Base-by-base conservation (phyloP, 306 rosid species). In the Trichosanthes truncata region DNA sequence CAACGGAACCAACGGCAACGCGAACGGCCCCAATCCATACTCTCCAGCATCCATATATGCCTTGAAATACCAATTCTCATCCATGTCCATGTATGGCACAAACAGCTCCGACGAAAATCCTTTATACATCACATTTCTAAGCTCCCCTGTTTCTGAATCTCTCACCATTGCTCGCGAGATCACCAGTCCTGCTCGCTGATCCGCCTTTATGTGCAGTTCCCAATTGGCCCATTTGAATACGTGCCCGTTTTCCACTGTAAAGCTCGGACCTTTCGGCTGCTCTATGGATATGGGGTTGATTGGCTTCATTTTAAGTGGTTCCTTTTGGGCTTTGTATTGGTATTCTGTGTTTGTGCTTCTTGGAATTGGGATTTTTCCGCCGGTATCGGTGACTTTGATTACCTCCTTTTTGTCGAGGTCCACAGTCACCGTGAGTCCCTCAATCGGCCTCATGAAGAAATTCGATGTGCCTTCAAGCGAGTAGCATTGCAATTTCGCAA, bases 21-120 rank as follows among this genome's bases (percentile, higher is more conserved):
- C 83, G n/a, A 86, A 89, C 25, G 89, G 55, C 65, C 98, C 96
- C 77, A 92, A 83, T 67, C 97, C 97, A 43, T 87, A 94, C 60
- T 92, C 98, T 1, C 96, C 97, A 0, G 97, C 97, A 80, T 94
- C 98, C 97, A 94, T 94, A 23, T 88, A 92, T 7, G 97, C 92
- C 91, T 90, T 94, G 49, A 94, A 94, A 75, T 92, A 94, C 98
- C 98, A 94, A 0, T 83, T 93, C 29, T 90, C 94, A 0, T 93
- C 87, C 1, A 93, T 92, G 49, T 94, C 97, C 98, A 94, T 94
- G 57, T 92, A 90, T 55, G 97, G 97, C 68, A 94, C 97, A 49
- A 90, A 94, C 36, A 94, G 36, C 80, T 94, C 96, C 2, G 97
- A 94, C 7, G 89, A 81, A 38, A 92, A 88, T 56, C 98, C 98